Base-by-base conservation (phyloP, 2,329 filamentous ascomycete genomes). In the Fusarium sp. region DNA sequence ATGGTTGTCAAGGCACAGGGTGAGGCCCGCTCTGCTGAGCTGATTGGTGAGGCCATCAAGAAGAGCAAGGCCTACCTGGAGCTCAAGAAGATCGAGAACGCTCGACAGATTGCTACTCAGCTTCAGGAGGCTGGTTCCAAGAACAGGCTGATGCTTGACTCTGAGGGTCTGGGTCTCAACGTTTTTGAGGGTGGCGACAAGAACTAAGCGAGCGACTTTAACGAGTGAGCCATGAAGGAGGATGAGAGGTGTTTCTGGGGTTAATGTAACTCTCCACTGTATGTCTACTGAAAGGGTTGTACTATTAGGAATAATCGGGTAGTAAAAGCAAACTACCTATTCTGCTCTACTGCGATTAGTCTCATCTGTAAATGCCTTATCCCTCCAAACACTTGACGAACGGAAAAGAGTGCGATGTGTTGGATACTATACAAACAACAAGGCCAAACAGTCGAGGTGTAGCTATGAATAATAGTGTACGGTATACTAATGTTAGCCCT, bases 41-140 rank as follows among this genome's bases (percentile, higher is more conserved):
- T 99, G 70, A 98, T 99, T 77, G 96, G 96, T 82, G 96, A 99
- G 54, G 96, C 96, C 66, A 97, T 99, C 90, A 99, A 98, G 93
- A 99, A 98, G 92, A 97, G 88, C 85, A 92, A 94, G 84, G 92
- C 94, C 71, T 99, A 99, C 81, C 89, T 99, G 69, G 96, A 98
- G 83, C 88, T 99, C 78, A 93, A 97, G 84, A 96, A 97, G 87
- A 97, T 99, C 76, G 96, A 99, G 85, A 99, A 98, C 77, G 96
- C 96, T 8, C 88, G 93, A 72, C 87, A 89, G 59, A 97, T 99
- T 81, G 96, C 96, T n/a, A 82, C 87, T 73, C 91, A 97, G 73
- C 81, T 99, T 75, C 93, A 98, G 81, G 94, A 97, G 80, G 87
- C 87, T 60, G 92, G 93, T 63, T 91, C 93, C 79, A 91, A 90